A percentile compares a stretch with the other conserved stretches of the same genome.
These are phyloP conservation scores for Strobilomyces confusus DNA, from an alignment of 768 basidiomycete species.

Conservation along the genomic window DNA sequence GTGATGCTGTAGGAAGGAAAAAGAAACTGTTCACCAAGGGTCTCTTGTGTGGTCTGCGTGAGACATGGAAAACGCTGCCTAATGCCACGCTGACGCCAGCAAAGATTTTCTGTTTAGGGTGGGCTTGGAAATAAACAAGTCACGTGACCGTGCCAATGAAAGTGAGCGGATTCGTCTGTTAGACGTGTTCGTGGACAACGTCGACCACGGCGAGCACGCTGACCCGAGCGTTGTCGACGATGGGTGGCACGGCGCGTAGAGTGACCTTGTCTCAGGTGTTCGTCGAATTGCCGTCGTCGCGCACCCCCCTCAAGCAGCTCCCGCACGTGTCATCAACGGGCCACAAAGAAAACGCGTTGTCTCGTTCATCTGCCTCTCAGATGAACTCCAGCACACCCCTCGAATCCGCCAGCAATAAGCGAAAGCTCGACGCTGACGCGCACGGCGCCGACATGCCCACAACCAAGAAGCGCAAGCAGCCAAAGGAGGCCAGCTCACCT, in stretches of 20 bases:
- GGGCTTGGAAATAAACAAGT: slow-evolving; percentile 13
- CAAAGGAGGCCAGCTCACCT: slow-evolving; percentile 17
- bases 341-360: slow-evolving; percentile 46
- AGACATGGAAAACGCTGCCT: slow-evolving; percentile 48
- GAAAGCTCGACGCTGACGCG: slow-evolving; percentile 40
- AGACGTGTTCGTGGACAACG: slow-evolving; percentile 23
- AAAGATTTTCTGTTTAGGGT: slow-evolving; percentile 31
- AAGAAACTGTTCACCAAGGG: slow-evolving; percentile 62
- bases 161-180: background rate
- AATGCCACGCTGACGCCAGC: background rate
- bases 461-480: slow-evolving; percentile 28
- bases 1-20: background rate
- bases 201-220: slow-evolving; percentile 17
- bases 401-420: slow-evolving; percentile 40
- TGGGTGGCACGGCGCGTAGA: slow-evolving; percentile 29
- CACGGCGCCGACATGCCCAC: slow-evolving; percentile 15
- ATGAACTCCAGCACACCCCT: slow-evolving; percentile 29
- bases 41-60: slow-evolving; percentile 92
- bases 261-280: slow-evolving; percentile 41
- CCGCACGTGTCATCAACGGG: slow-evolving; percentile 28
- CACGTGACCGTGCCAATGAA: slow-evolving; percentile 33
- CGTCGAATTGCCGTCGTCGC: slow-evolving; percentile 52
- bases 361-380: slow-evolving; percentile 33
- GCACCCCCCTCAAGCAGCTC: slow-evolving; percentile 15
- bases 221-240: slow-evolving; percentile 4